Evolutionary conservation across 345 rosid genomes (phyloP).

Genomic region (Syzygium jambos): DNA sequence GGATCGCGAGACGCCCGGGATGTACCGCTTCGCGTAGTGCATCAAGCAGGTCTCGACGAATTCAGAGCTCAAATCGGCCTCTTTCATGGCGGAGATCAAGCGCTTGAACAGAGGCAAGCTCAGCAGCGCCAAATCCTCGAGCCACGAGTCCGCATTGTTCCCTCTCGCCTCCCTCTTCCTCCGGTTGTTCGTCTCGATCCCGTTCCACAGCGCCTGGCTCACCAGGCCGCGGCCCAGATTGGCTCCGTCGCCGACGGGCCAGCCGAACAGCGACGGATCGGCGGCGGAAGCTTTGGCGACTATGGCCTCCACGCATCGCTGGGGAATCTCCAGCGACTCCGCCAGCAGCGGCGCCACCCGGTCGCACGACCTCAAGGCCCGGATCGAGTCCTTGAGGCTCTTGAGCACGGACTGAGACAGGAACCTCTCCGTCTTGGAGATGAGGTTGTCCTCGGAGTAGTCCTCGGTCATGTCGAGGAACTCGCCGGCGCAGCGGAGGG

Average conservation of each 20-base stretch:
- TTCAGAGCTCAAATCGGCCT: conserved; percentile 44
- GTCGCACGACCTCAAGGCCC: conserved; percentile 80
- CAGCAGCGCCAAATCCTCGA: conserved; percentile 59
- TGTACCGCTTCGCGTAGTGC: conserved; percentile 64
- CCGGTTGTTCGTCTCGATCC: conserved; percentile 36
- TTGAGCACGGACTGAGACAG: conserved; percentile 59
- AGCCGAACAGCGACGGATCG: conserved; percentile 71
- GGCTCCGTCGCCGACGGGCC: conserved; percentile 72
- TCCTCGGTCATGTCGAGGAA: conserved; percentile 87
- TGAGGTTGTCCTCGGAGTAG: conserved; percentile 65
- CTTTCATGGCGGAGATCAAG: conserved; percentile 54
- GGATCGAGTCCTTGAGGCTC: conserved; percentile 59
- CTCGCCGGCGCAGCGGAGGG: conserved; percentile 87
- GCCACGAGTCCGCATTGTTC: conserved; percentile 43
- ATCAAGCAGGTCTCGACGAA: conserved; percentile 75
- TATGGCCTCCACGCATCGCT: conserved; percentile 59
- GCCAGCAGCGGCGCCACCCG: conserved; percentile 34
- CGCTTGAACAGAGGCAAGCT: conserved; percentile 44
- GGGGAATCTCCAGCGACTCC: conserved; percentile 48
- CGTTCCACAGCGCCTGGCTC: conserved; percentile 40
- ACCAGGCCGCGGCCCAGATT: background rate
- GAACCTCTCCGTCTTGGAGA: conserved; percentile 61
- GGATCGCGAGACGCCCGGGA: conserved; percentile 69
- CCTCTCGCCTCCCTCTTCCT: conserved; percentile 22
- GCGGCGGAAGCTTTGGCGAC: conserved; percentile 56